These are phyloP conservation scores for Globisporangium cystogenes DNA, from an alignment of 352 stramenopile species.

Conservation along the genomic window DNA sequence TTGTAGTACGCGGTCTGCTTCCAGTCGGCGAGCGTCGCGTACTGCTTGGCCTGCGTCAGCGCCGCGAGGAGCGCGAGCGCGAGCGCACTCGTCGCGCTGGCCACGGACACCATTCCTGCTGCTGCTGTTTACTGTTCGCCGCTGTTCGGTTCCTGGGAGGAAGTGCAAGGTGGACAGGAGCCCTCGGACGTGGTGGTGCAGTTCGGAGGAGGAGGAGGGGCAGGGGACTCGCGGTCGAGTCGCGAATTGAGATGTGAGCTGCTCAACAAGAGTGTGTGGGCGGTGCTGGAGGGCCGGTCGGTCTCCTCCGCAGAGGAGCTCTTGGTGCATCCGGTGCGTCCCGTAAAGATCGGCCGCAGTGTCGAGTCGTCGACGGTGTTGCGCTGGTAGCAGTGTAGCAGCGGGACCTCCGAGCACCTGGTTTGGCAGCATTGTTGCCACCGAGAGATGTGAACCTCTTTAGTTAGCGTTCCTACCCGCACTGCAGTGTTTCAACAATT, in stretches of 20 bases:
- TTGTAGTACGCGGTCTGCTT: slow-evolving; percentile 33
- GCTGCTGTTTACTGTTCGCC: too few species aligned
- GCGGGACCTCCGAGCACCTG: too few species aligned
- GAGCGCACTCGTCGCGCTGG: slow-evolving; percentile 13
- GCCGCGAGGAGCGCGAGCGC: slow-evolving; percentile 11
- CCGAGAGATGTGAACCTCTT: too few species aligned
- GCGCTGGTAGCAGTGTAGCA: too few species aligned
- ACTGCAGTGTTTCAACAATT: too few species aligned
- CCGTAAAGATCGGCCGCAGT: slow-evolving; percentile 10
- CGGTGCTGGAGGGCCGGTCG: neutral
- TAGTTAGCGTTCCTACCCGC: too few species aligned
- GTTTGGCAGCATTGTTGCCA: neutral
- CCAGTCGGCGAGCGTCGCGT: slow-evolving; percentile 26
- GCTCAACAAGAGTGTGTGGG: neutral
- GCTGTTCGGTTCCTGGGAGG: slow-evolving; percentile 3
- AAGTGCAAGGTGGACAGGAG: too few species aligned
- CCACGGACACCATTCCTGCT: slow-evolving; percentile 17
- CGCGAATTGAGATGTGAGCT: slow-evolving; percentile 30
- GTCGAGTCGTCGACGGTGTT: neutral
- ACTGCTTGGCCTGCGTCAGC: slow-evolving; percentile 7
- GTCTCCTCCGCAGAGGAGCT: slow-evolving; percentile 6
- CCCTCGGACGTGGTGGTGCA: too few species aligned
- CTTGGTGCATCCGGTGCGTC: slow-evolving; percentile 6
- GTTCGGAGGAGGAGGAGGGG: too few species aligned
- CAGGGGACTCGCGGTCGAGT: slow-evolving; percentile 3